A percentile compares a stretch with the other conserved stretches of the same genome.
Conservation (phyloP, 306 rosid species). For the Astragalus glycyphyllos region DNA sequence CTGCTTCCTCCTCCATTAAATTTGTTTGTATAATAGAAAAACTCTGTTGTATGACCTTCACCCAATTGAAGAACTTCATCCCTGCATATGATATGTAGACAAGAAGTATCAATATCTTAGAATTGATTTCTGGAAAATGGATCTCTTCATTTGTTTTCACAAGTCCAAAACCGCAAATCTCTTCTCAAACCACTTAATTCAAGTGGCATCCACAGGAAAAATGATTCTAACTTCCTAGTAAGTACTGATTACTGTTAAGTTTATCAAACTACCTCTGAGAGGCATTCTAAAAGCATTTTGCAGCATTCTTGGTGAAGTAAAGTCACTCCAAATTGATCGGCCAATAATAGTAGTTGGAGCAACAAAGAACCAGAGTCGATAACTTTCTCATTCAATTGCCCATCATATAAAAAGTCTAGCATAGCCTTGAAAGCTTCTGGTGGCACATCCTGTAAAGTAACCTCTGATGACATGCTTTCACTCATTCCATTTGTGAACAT, state of each 20-base stretch:
- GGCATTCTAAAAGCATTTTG: slow-evolving; percentile 81
- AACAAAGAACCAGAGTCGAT: slow-evolving; percentile 71
- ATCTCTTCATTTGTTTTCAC: slow-evolving; percentile 80
- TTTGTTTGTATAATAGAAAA: slow-evolving; percentile 83
- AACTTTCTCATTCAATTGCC: slow-evolving; percentile 63
- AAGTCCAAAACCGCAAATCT: slow-evolving; percentile 71
- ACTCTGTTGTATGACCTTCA: slow-evolving; percentile 86
- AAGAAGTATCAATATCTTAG: slow-evolving; percentile 72
- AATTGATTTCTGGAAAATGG: slow-evolving; percentile 61
- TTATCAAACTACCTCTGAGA: slow-evolving; percentile 85
- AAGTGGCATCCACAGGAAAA: slow-evolving; percentile 53
- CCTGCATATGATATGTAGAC: slow-evolving; percentile 92
- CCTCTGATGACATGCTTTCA: slow-evolving; percentile 81
- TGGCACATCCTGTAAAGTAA: slow-evolving; percentile 72
- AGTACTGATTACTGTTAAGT: slow-evolving; percentile 40
- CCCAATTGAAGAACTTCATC: slow-evolving; percentile 87
- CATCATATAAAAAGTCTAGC: slow-evolving; percentile 82
- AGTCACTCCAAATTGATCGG: slow-evolving; percentile 92
- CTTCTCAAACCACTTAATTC: slow-evolving; percentile 70
- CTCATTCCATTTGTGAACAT: slow-evolving; percentile 99
- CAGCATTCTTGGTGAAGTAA: slow-evolving; percentile 93
- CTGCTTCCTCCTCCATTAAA: slow-evolving; percentile 90
- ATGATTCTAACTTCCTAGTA: slow-evolving; percentile 43
- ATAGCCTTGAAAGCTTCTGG: slow-evolving; percentile 82
- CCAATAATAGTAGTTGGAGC: slow-evolving; percentile 78